Percentiles rank a stretch among this genome's conserved stretches.
Evolutionary conservation across 805 yeast genomes (phyloP).

Genomic region (Candida incommunis): DNA sequence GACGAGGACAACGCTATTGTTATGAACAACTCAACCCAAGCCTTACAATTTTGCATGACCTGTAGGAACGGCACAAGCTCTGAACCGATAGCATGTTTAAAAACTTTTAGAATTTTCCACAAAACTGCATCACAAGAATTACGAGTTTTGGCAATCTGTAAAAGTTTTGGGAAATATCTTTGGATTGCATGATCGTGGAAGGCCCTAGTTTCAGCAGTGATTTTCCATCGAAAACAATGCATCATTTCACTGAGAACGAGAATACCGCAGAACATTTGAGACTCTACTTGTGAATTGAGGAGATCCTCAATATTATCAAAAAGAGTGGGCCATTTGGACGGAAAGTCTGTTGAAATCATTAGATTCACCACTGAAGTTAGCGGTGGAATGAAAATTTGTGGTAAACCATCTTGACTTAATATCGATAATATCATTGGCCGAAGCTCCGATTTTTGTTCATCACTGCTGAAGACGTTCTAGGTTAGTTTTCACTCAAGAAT

Average conservation of each 20-base stretch:
- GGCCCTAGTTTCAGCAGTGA: neutral
- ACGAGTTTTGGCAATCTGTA: neutral
- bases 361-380: neutral
- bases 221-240: neutral
- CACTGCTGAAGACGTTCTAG: neutral
- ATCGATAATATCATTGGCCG: neutral
- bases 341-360: neutral
- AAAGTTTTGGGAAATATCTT: neutral
- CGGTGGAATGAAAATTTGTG: neutral
- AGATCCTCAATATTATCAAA: neutral
- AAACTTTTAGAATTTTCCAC: neutral
- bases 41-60: neutral
- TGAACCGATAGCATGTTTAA: neutral
- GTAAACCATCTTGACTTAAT: neutral
- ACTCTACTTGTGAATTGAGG: neutral
- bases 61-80: neutral
- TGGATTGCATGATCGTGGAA: conserved; percentile 1
- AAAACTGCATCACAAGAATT: neutral
- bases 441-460: neutral
- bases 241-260: neutral
- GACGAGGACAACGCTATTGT: neutral
- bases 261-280: neutral
- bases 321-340: neutral
- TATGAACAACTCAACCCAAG: neutral
- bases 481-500: too few relatives aligned